Evolutionary conservation across 257 asterid genomes (phyloP).

Genomic region (Solanum sitiens): DNA sequence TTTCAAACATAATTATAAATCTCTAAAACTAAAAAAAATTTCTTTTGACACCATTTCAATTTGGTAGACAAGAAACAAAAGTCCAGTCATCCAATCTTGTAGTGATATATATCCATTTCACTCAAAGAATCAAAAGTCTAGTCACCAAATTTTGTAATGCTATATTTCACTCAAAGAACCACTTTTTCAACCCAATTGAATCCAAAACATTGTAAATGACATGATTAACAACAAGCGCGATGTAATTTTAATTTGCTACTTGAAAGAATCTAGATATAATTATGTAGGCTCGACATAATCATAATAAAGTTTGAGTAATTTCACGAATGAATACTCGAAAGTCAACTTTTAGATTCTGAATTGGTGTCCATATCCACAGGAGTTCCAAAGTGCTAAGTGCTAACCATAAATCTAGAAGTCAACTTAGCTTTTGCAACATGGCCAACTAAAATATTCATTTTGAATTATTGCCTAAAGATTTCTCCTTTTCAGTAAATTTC

Average conservation of each 20-base stretch:
- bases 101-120: background rate
- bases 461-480: background rate
- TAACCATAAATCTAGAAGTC: background rate
- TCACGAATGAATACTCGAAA: background rate
- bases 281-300: background rate
- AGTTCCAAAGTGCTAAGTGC: background rate
- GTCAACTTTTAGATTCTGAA: background rate
- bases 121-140: background rate
- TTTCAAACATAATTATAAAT: too few relatives aligned
- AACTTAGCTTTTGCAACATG: background rate
- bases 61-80: background rate
- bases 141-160: background rate
- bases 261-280: background rate
- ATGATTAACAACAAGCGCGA: background rate
- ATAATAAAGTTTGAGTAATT: background rate
- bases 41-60: too few relatives aligned
- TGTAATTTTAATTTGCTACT: background rate
- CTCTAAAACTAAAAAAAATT: too few relatives aligned
- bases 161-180: background rate
- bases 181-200: background rate
- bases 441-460: background rate
- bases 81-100: background rate
- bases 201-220: background rate
- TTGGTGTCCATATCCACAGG: background rate
- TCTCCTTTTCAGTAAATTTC: background rate